These are phyloP conservation scores for Backusella macrospora DNA, from an alignment of 192 early-diverging fungal species.

Conservation along the genomic window DNA sequence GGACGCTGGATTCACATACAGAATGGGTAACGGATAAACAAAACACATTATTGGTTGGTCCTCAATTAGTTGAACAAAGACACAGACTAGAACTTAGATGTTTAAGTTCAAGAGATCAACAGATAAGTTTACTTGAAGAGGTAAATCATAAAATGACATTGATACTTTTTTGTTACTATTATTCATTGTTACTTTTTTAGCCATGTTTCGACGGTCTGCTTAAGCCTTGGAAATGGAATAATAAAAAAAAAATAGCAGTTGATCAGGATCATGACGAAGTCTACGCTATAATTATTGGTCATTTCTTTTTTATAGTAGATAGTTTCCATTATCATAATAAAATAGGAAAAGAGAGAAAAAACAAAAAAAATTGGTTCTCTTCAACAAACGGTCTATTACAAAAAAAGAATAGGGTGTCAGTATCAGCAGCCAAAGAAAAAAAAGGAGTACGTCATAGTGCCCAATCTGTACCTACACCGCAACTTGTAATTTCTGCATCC, in stretches of 20 bases:
- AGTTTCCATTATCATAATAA: neutral
- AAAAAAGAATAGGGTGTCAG: neutral
- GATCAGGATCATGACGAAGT: neutral
- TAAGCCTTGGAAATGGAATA: neutral
- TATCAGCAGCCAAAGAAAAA: neutral
- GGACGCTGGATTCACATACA: neutral
- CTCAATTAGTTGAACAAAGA: constrained; percentile 1
- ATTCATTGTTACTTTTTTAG: neutral
- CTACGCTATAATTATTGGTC: neutral
- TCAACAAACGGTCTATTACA: neutral
- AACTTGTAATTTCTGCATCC: neutral
- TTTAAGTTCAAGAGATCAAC: neutral
- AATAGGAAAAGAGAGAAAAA: neutral
- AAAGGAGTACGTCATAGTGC: neutral
- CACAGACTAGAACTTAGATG: neutral
- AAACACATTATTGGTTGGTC: neutral
- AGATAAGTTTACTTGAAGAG: neutral
- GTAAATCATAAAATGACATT: neutral
- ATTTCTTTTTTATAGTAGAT: constrained; percentile 4
- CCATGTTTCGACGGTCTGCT: neutral
- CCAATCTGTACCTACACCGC: neutral
- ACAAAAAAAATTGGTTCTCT: neutral
- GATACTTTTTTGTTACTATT: neutral
- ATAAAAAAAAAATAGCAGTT: neutral
- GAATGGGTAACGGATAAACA: neutral